Base-by-base conservation (phyloP, 163 green algal genomes). In the Prototheca cutis region DNA sequence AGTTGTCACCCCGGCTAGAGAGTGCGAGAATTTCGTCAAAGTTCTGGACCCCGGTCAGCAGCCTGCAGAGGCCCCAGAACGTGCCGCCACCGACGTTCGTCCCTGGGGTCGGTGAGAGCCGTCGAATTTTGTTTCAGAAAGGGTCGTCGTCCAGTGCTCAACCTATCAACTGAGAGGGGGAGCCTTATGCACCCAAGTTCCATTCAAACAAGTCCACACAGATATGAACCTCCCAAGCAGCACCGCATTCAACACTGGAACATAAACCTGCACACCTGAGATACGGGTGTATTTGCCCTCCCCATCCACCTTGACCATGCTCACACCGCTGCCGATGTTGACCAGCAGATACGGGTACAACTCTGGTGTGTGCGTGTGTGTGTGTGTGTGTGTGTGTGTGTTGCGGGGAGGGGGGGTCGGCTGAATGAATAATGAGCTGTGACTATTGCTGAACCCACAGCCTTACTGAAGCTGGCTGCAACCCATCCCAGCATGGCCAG, bases 1-100 rank as follows among this genome's bases (percentile, higher is more conserved):
- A 72, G 61, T 92, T 96, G 81, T 99, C 84, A 0, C 93, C 93
- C 28, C 81, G 53, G 60, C 74, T 79, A 55, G 65, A 88, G 0
- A 97, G 84, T 65, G 90, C 81, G 66, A 99, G 80, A 75, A 99
- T 95, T 58, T 98, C 88, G 66, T 99, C 92, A 78, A 98, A 99
- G 63, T 83, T 78, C n/a, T 72, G 77, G 31, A 73, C 78, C 29
- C 77, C 71, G 2, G 92, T 97, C 29, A 99, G 81, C 58, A 99
- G 76, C 39, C 84, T 70, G 74, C 85, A 92, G 18, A 99, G 75
- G 5, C 92, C 92, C 89, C 89, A 97, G 71, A 97, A 99, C 8
- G 91, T 98, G 40, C 92, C 92, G 25, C 91, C 92, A 3, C 92
- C 91, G 31, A 98, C 76, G 70, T 84, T 95, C 61, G 80, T 95